These are phyloP conservation scores for Allantophomopsis lycopodina DNA, from an alignment of 2,329 filamentous ascomycete genomes.

Conservation along the genomic window DNA sequence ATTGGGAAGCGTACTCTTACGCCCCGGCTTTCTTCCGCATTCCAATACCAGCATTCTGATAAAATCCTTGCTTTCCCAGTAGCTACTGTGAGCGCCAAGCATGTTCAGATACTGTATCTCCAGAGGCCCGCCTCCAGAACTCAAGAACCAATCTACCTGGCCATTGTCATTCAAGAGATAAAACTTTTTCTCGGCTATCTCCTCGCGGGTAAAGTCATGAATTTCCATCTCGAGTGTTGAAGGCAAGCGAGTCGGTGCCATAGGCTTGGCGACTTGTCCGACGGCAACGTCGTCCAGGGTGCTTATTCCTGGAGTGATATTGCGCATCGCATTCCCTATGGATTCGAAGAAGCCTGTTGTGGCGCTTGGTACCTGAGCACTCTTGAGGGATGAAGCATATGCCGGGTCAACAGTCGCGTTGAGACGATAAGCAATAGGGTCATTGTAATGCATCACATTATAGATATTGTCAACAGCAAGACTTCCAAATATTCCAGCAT, in stretches of 20 bases:
- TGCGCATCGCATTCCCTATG: slow-evolving; percentile 47
- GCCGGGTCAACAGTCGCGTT: slow-evolving; percentile 78
- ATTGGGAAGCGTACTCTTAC: slow-evolving; percentile 37
- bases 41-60: slow-evolving; percentile 84
- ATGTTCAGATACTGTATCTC: slow-evolving; percentile 97
- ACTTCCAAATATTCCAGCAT: slow-evolving; percentile 72
- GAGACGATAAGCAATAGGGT: slow-evolving; percentile 78
- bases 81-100: slow-evolving; percentile 88
- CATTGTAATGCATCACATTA: slow-evolving; percentile 64
- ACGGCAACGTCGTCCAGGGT: slow-evolving; percentile 21
- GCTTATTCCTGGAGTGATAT: slow-evolving; percentile 39
- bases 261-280: slow-evolving; percentile 15
- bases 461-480: slow-evolving; percentile 92
- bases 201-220: slow-evolving; percentile 86
- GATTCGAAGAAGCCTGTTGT: slow-evolving; percentile 51
- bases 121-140: slow-evolving; percentile 70
- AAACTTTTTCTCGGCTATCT: slow-evolving; percentile 81
- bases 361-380: slow-evolving; percentile 65
- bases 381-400: slow-evolving; percentile 65
- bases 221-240: slow-evolving; percentile 82
- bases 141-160: slow-evolving; percentile 83
- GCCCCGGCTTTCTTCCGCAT: slow-evolving; percentile 62
- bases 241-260: slow-evolving; percentile 30
- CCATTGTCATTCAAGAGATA: slow-evolving; percentile 89
- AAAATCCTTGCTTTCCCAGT: slow-evolving; percentile 82